phyloP scores from a whole-genome alignment of 345 rosid species.

The Euphorbia pulcherrima region DNA sequence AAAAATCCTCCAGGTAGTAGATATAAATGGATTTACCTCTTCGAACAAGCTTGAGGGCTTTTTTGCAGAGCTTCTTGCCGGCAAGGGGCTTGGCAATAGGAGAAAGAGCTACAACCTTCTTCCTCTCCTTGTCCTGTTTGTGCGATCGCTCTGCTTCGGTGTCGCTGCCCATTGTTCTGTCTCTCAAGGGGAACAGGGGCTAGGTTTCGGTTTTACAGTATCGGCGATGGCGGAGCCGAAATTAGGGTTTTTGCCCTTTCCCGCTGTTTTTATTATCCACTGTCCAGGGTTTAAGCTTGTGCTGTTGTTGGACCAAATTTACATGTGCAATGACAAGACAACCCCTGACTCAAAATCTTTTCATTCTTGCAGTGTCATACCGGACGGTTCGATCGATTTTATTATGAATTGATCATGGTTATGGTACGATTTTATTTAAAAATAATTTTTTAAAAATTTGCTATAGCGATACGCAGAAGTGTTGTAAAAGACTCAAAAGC shows the following conservation, averaged over 20 bases:
- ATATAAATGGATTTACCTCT: constrained; percentile 40
- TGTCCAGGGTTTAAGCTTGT: constrained; percentile 9
- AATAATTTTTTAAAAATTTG: too few species aligned
- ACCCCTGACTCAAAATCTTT: too few species aligned
- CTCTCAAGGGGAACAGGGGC: not conserved
- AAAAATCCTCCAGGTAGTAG: not conserved
- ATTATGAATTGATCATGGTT: too few species aligned
- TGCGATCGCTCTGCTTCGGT: constrained; percentile 62
- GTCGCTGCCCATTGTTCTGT: constrained; percentile 63
- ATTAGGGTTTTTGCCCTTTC: constrained; percentile 13
- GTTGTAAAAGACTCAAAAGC: too few species aligned
- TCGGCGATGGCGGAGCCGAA: constrained; percentile 3
- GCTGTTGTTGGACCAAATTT: not conserved
- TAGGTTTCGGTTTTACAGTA: not conserved
- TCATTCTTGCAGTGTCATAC: too few species aligned
- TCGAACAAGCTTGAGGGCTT: constrained; percentile 80
- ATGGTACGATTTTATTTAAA: too few species aligned
- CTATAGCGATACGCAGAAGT: too few species aligned
- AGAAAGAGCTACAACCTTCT: constrained; percentile 50
- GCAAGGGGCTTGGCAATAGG: constrained; percentile 94
- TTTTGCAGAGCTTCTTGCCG: constrained; percentile 84
- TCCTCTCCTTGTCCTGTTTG: constrained; percentile 57
- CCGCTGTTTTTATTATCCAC: not conserved
- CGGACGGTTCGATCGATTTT: too few species aligned
- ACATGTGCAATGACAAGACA: not conserved